Evolutionary conservation across 164 flowering plant genomes (phyloP).

Genomic region (Chimonanthus salicifolius): DNA sequence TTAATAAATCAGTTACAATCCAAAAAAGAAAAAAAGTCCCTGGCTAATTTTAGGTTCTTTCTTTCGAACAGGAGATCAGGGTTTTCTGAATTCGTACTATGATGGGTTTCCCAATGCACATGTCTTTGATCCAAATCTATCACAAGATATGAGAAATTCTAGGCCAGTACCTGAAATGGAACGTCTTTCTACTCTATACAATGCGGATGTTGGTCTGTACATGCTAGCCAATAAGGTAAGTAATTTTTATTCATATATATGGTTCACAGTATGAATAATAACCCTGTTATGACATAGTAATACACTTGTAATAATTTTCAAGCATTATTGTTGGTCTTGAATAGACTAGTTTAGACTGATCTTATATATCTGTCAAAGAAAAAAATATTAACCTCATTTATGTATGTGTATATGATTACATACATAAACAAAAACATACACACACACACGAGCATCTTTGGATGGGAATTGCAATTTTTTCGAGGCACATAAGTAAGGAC

Average conservation of each 20-base stretch:
- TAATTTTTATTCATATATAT: constrained; percentile 11
- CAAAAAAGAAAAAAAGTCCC: neutral
- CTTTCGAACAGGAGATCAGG: constrained; percentile 78
- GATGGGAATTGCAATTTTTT: neutral
- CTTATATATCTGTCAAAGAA: too few relatives aligned
- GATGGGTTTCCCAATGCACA: constrained; percentile 83
- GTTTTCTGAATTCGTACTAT: constrained; percentile 89
- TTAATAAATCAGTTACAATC: neutral
- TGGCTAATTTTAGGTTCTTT: neutral
- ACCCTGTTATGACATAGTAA: neutral
- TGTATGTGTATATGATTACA: too few relatives aligned
- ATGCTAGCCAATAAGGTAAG: constrained; percentile 99
- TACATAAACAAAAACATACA: too few relatives aligned
- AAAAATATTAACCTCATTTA: too few relatives aligned
- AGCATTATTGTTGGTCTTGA: too few relatives aligned
- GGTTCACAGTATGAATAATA: neutral
- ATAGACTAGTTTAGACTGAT: neutral
- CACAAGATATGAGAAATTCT: constrained; percentile 48
- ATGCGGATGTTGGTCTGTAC: constrained; percentile 99
- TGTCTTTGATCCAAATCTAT: constrained; percentile 67
- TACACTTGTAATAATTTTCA: neutral
- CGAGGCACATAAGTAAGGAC: neutral
- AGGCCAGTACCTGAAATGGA: constrained; percentile 78
- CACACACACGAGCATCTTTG: too few relatives aligned
- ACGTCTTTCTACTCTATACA: constrained; percentile 91